Base-by-base conservation (phyloP, 2,329 filamentous ascomycete genomes). In the Lasiodiplodia citricola region DNA sequence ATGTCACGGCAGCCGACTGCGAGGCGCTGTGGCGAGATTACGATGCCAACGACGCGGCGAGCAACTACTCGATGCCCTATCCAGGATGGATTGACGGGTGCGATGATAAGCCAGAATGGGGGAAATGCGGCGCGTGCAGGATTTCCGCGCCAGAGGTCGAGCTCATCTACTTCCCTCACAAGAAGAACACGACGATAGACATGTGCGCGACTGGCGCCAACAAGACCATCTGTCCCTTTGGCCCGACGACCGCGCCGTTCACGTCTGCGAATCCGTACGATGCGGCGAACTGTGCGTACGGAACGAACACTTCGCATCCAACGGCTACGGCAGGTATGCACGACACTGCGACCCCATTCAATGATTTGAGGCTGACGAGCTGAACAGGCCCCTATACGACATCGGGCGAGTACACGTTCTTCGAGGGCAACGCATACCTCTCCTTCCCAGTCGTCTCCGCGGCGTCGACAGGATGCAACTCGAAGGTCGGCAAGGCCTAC, bases 201-300 rank as follows among this genome's bases (percentile, higher is more conserved):
- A n/a, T 66, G 21, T 66, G 63, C 38, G 31, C 35, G 10, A 11
- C 35, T 4, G 31, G n/a, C n/a, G 55, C 18, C 52, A 66, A 55
- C 31, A 31, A 21, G 38, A 66, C 63, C 10, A 18, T 47, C 7
- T 66, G 63, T 47, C 63, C 63, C 4, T 66, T 66, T 21, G 63
- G 63, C 13, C 21, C 63, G 11, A 66, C 63, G 18, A 66, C 63
- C 1, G 63, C 63, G 4, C 51, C 63, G 3, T 66, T 66, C 18
- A 56, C 63, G 28, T 66, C 63, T 14, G 52, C 52, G 16, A 55
- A 56, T 35, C 21, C 52, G 21, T 66, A 66, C 16, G 63, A 56
- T 66, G 51, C 63, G 44, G 52, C 63, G 5, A 55, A 66, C 16
- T 66, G 63, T 35, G 52, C 50, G n/a, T 66, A 66, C 31, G 63